Evolutionary conservation across 164 flowering plant species (phyloP), one percentile per base, ranked within the genome.

Genomic region (Echeveria elegans): DNA sequence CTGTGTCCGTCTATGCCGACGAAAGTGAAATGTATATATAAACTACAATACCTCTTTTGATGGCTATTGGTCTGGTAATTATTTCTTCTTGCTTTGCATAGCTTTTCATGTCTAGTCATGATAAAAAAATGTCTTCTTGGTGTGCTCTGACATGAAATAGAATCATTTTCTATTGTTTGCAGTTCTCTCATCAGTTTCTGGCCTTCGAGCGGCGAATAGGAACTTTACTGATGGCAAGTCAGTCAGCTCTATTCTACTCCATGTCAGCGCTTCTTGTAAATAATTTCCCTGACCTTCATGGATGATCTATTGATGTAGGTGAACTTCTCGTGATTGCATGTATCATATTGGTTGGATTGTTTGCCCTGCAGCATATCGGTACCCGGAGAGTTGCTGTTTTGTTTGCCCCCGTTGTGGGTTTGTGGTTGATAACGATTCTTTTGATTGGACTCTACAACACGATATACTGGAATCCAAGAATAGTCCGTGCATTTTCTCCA

Each of bases 341-440:
- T 71, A 74, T 78, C 67, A 84, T 92, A 68, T 76, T 92, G 85
- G 86, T 92, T 66, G 96, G 92, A 58, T 82, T 92, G 61, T 92
- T 89, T 80, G 90, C 94, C 63, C 73, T 89, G 77, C 98, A 92
- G 79, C 96, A 89, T 70, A 73, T n/a, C 70, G 98, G 98, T 65
- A 89, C 98, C 36, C 95, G 82, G 71, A 83, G 74, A 75, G 91
- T 89, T 23, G 95, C 91, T 50, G 77, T 88, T 72, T 41, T 86
- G 73, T 92, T 92, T 81, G 91, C 98, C 1, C 98, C 98, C 18
- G 74, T 88, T 70, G 86, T 92, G 32, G 67, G 83, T 67, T 70
- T 88, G 66, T 92, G 98, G 98, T 71, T 90, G 81, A 4, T 87
- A 43, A 82, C 90, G 56, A 87, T 85, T 45, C 79, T 86, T 48